Conservation (phyloP, 495 filamentous ascomycete species). For the Melanomma pulvis-pyrius region DNA sequence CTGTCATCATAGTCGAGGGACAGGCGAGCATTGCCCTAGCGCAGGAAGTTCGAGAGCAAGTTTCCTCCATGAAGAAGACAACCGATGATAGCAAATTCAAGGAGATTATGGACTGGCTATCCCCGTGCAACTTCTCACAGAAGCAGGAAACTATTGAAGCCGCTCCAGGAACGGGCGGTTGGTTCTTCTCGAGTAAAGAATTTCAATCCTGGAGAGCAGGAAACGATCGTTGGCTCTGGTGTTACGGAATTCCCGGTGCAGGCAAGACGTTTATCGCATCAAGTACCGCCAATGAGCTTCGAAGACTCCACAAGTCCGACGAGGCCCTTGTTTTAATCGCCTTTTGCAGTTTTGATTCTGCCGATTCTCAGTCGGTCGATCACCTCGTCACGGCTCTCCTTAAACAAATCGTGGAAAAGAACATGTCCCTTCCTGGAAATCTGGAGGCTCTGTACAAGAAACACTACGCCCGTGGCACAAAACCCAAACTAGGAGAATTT, state of each 20-base stretch:
- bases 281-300: constrained; percentile 16
- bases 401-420: constrained; percentile 21
- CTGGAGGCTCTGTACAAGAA: constrained; percentile 8
- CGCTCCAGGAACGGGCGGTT: constrained; percentile 22
- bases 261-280: constrained; percentile 26
- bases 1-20: constrained; percentile 13
- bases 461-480: constrained; percentile 2
- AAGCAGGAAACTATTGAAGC: constrained; percentile 23
- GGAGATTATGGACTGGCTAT: constrained; percentile 32
- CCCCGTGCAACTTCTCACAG: constrained; percentile 22
- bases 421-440: background rate
- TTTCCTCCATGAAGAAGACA: constrained; percentile 2
- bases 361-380: constrained; percentile 26
- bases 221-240: constrained; percentile 24
- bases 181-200: constrained; percentile 21
- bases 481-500: constrained; percentile 15
- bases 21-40: constrained; percentile 21
- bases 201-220: constrained; percentile 19
- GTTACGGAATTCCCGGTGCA: constrained; percentile 27
- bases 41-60: constrained; percentile 20
- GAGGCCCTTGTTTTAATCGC: constrained; percentile 18
- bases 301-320: constrained; percentile 11
- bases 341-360: constrained; percentile 26
- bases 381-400: constrained; percentile 24
- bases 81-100: constrained; percentile 17